Evolutionary conservation across 1,284 basidiomycete genomes (phyloP).

Genomic region (Irpex sp.): DNA sequence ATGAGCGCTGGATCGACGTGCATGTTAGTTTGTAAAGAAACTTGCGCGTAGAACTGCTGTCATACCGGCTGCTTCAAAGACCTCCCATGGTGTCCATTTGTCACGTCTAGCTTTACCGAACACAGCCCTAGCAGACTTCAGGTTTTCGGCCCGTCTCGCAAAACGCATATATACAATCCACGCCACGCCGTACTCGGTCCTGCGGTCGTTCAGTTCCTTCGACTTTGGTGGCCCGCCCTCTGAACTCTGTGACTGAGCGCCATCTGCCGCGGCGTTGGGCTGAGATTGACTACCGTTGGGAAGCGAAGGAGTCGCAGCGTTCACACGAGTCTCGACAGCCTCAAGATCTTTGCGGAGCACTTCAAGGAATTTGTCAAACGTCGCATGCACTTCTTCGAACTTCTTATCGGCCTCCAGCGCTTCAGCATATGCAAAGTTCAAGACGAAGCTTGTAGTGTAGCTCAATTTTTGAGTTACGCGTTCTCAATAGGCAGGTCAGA

Average conservation of each 20-base stretch:
- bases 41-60: not conserved
- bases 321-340: slow-evolving; percentile 45
- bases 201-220: slow-evolving; percentile 57
- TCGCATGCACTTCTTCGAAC: slow-evolving; percentile 60
- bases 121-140: slow-evolving; percentile 74
- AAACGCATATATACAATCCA: slow-evolving; percentile 94
- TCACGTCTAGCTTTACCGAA: slow-evolving; percentile 89
- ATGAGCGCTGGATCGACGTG: slow-evolving; percentile 66
- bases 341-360: slow-evolving; percentile 74
- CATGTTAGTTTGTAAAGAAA: not conserved
- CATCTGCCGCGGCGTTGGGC: not conserved
- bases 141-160: slow-evolving; percentile 79
- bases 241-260: slow-evolving; percentile 22
- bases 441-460: slow-evolving; percentile 62
- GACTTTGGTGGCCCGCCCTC: slow-evolving; percentile 44
- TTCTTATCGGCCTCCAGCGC: slow-evolving; percentile 69
- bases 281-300: not conserved
- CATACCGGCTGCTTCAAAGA: slow-evolving; percentile 89
- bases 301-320: slow-evolving; percentile 37
- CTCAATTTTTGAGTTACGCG: not conserved
- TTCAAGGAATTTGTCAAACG: slow-evolving; percentile 71
- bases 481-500: not conserved
- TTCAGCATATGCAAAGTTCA: slow-evolving; percentile 91
- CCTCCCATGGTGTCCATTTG: slow-evolving; percentile 86
- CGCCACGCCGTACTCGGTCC: slow-evolving; percentile 65